Percentiles rank a stretch among this genome's conserved stretches.
Conservation (phyloP, 2,329 filamentous ascomycete species). For the Nigrospora oryzae region DNA sequence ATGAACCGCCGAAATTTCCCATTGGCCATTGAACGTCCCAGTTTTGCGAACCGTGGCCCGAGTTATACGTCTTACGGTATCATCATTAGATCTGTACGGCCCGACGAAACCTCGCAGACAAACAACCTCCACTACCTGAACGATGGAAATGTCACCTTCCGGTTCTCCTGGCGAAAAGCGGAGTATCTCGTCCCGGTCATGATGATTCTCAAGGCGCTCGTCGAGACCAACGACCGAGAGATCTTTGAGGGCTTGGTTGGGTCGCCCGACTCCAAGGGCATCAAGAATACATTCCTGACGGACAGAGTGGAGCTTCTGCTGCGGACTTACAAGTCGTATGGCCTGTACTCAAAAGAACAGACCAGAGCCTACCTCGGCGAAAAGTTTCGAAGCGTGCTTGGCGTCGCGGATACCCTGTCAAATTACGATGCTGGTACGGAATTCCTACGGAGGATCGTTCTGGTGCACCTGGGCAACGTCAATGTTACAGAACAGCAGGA, state of each 20-base stretch:
- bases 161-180: constrained; percentile 96
- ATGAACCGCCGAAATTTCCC: constrained; percentile 89
- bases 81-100: constrained; percentile 82
- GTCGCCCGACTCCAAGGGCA: constrained; percentile 62
- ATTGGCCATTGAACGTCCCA: constrained; percentile 85
- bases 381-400: constrained; percentile 84
- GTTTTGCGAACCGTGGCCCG: constrained; percentile 79
- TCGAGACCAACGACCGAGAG: constrained; percentile 93
- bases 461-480: constrained; percentile 83
- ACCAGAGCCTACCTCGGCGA: constrained; percentile 81
- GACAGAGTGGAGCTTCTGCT: constrained; percentile 89
- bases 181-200: constrained; percentile 93
- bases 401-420: constrained; percentile 73
- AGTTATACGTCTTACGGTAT: constrained; percentile 87
- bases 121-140: constrained; percentile 94
- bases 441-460: constrained; percentile 80
- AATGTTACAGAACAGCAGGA: constrained; percentile 80
- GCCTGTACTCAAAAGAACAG: constrained; percentile 70
- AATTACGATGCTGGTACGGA: constrained; percentile 87
- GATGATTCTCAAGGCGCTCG: constrained; percentile 92
- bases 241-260: constrained; percentile 94
- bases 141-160: constrained; percentile 93
- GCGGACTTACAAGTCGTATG: constrained; percentile 87
- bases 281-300: constrained; percentile 85
- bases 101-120: constrained; percentile 97